Conservation (phyloP, 2,329 filamentous ascomycete genomes). For the Metarhizium guizhouense region DNA sequence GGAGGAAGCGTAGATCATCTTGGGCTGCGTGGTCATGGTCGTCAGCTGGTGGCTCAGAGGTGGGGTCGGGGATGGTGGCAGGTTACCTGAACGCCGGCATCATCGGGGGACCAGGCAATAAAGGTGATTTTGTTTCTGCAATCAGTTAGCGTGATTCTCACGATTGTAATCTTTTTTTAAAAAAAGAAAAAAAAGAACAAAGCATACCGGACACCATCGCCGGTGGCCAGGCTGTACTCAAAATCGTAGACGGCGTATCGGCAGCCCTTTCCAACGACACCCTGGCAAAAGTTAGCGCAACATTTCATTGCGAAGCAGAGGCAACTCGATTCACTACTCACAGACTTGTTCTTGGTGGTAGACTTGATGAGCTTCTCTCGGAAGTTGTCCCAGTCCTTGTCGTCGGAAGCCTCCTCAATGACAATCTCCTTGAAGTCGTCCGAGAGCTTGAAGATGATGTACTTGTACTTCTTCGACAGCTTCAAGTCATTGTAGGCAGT, state of each 20-base stretch:
- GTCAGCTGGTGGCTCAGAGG: not conserved
- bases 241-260: conserved; percentile 83
- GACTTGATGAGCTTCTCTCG: conserved; percentile 67
- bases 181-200: not conserved
- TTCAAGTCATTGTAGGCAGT: conserved; percentile 71
- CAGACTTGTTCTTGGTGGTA: conserved; percentile 59
- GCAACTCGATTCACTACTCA: not conserved
- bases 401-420: conserved; percentile 62
- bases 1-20: conserved; percentile 86
- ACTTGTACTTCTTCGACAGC: conserved; percentile 74
- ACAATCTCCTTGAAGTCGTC: conserved; percentile 77
- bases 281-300: conserved; percentile 27
- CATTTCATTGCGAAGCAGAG: not conserved
- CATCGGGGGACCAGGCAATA: conserved; percentile 73
- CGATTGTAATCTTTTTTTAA: not conserved
- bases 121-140: conserved; percentile 68
- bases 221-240: conserved; percentile 62
- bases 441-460: conserved; percentile 80
- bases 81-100: conserved; percentile 64
- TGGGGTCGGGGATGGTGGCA: not conserved
- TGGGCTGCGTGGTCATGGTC: conserved; percentile 47
- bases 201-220: conserved; percentile 60
- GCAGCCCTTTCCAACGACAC: conserved; percentile 55
- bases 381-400: conserved; percentile 63
- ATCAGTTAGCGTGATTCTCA: conserved; percentile 12